Base-by-base conservation (phyloP, 805 yeast genomes). In the Starmerella bombicola region DNA sequence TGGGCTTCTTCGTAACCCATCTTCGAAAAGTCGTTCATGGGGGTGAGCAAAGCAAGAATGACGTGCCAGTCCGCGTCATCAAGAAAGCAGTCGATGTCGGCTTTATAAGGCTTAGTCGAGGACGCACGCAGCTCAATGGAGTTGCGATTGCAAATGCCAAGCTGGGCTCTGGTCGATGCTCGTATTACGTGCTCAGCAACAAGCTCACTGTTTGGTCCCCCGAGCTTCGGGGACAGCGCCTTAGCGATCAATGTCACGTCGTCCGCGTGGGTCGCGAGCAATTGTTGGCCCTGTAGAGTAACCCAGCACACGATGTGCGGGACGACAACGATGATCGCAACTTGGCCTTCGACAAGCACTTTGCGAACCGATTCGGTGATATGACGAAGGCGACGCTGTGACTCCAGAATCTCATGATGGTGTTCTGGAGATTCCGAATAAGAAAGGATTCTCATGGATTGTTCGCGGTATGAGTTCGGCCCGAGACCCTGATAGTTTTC, bases 1-100 rank as follows among this genome's bases (percentile, higher is more conserved):
- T 49, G 53, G 25, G 53, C 50, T 24, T 42, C 47, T 24, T 49
- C 51, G 42, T 43, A 47, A 10, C 40, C 47, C 17, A 28, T 16
- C 28, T 23, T 29, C 21, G 39, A 19, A n/a, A 35, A 7, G 13
- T 36, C 45, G 19, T 22, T 35, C 16, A 41, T 22, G 10, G 51
- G 51, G 5, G 53, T 48, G 28, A 49, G 42, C 25, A 49, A 35
- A 26, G 47, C 49, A 9, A 49, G 35, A 9, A 46, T 38, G 15
- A 49, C 43, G 16, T 33, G 45, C 33, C 48, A 24, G 22, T 45
- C 49, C 8, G 49, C 49, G 33, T 45, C 47, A 17, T 49, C 48
- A 24, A 42, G 40, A 35, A 44, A 49, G 33, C 43, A 44, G 39
- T 49, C 53, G n/a, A 49, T 20, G 33, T 46, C 47, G 15, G 40